These are phyloP conservation scores for Lachnellula arida DNA, from an alignment of 2,329 filamentous ascomycete genomes.

Conservation along the genomic window DNA sequence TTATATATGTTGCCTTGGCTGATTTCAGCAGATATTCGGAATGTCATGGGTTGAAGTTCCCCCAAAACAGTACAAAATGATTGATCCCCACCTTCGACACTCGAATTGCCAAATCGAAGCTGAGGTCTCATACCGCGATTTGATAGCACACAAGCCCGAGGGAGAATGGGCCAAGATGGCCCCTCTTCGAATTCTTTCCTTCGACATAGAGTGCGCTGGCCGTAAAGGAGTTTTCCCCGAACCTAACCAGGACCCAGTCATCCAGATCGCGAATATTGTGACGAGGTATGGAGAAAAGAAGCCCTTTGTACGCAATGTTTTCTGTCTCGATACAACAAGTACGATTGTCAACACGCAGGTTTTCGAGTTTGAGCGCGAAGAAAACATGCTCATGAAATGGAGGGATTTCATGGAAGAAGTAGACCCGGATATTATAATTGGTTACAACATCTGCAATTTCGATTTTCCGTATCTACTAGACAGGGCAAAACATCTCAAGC, in stretches of 20 bases:
- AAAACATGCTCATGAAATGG: conserved; percentile 90
- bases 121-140: conserved; percentile 71
- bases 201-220: conserved; percentile 98
- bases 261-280: conserved; percentile 96
- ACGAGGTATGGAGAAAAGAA: conserved; percentile 93
- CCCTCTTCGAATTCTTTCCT: conserved; percentile 84
- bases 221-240: conserved; percentile 97
- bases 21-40: conserved; percentile 61
- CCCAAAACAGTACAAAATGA: conserved; percentile 65
- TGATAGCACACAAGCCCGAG: conserved; percentile 82
- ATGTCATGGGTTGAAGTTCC: conserved; percentile 98
- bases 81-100: conserved; percentile 62
- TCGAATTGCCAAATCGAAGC: conserved; percentile 98
- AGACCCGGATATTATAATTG: conserved; percentile 95
- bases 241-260: conserved; percentile 85
- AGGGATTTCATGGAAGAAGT: conserved; percentile 83
- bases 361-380: conserved; percentile 74
- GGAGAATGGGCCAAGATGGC: conserved; percentile 99
- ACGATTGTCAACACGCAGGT: conserved; percentile 93
- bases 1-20: conserved; percentile 5
- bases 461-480: conserved; percentile 96
- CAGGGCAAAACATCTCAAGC: conserved; percentile 78
- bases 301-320: conserved; percentile 93
- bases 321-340: conserved; percentile 88
- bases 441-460: conserved; percentile 98